phyloP scores from a whole-genome alignment of 768 basidiomycete species.

The Auriscalpium microsporum region DNA sequence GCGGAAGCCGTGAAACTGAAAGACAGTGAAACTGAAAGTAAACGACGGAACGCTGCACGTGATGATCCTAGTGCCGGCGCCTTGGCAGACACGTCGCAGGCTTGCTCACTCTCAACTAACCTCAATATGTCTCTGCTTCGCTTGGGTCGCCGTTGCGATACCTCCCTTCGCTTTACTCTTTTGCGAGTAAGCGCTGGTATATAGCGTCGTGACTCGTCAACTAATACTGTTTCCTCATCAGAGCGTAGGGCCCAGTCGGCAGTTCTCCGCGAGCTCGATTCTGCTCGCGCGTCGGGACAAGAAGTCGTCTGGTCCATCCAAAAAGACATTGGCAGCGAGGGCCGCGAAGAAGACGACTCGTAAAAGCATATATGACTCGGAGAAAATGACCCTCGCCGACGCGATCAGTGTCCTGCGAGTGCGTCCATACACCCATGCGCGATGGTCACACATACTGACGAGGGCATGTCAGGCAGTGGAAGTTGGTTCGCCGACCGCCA shows the following conservation, averaged over 20 bases:
- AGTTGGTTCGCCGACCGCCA: slow-evolving; percentile 64
- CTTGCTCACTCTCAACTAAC: background rate
- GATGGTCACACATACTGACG: background rate
- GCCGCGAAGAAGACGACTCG: slow-evolving; percentile 43
- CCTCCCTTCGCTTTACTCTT: background rate
- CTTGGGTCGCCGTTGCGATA: background rate
- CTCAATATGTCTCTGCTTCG: background rate
- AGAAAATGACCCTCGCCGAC: slow-evolving; percentile 57
- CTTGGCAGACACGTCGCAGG: background rate
- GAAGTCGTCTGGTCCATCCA: slow-evolving; percentile 54
- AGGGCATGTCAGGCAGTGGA: slow-evolving; percentile 60
- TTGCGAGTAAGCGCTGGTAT: no score
- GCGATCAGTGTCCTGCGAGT: slow-evolving; percentile 69
- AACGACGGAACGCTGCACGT: no score
- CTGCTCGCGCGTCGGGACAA: slow-evolving; percentile 43
- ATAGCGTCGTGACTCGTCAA: no score
- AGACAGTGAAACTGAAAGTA: no score
- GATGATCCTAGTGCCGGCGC: no score
- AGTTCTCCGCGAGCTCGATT: slow-evolving; percentile 45
- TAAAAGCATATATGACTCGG: slow-evolving; percentile 49
- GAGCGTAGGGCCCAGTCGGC: background rate
- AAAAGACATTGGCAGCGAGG: slow-evolving; percentile 62
- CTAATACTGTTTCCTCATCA: background rate
- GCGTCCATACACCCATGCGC: slow-evolving; percentile 2
- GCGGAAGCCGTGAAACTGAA: no score